Evolutionary conservation across 306 rosid genomes (phyloP), one percentile per base, ranked within the genome.

Genomic region (Cyamopsis tetragonoloba): DNA sequence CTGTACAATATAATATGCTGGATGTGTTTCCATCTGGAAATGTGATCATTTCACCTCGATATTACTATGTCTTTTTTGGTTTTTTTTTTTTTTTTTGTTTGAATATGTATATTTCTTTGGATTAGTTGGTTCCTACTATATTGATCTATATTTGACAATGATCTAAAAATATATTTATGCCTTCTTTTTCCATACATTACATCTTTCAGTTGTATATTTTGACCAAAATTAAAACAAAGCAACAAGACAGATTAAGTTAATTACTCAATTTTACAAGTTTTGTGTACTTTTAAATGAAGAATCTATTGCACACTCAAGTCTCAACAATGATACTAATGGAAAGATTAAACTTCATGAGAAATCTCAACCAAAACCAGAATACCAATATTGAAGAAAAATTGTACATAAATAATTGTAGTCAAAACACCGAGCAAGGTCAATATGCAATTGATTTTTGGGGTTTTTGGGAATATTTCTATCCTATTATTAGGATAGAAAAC

Each of bases 11-110:
- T 73, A 23, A 49, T 73, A 23, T 50, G 63, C 18, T 55, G 41
- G 32, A 18, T 31, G n/a, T 15, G 42, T 72, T 81, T 72, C 79
- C 46, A 35, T 47, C 77, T 57, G 35, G 73, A 62, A 79, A 66
- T 38, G 35, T 56, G 77, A 30, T 55, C 66, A 7, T 42, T 4
- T 26, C 9, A 17, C 28, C 48, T 58, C 24, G 6, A 12, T 20
- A 46, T 72, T 13, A 8, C 69, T 65, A 28, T 66, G 26, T 59
- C 39, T 17, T 42, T 61, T 62, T 17, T 6, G 55, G 0, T 43
- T 13, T 26, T 63, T 4, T 6, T 3, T 62, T 27, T 41, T 57
- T 7, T 26, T 63, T 4, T 6, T 3, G 42, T 27, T 41, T 57
- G 10, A 1, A 23, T 13, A 23, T 26, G 38, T 62, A 10, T 43